These are phyloP conservation scores for Ceriops zippeliana DNA, from an alignment of 345 rosid species.

Conservation along the genomic window DNA sequence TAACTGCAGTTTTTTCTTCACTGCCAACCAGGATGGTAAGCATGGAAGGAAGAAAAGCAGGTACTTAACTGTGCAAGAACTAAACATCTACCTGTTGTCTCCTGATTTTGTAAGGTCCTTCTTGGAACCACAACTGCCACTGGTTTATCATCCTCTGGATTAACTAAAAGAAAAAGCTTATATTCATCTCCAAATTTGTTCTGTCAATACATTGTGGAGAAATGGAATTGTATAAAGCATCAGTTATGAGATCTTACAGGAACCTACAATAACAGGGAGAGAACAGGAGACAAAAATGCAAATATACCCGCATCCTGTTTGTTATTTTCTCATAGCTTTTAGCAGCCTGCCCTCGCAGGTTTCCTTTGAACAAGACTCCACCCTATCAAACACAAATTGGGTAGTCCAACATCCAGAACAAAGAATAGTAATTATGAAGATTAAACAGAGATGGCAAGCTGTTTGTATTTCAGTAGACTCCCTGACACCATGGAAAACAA, in stretches of 20 bases:
- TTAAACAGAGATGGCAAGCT: constrained; percentile 3
- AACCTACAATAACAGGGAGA: background rate
- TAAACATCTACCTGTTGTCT: constrained; percentile 54
- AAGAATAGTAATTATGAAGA: background rate
- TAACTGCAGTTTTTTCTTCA: background rate
- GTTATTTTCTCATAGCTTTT: constrained; percentile 77
- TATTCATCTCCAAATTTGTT: constrained; percentile 75
- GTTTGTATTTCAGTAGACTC: background rate
- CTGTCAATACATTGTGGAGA: constrained; percentile 38
- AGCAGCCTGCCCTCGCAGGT: constrained; percentile 78
- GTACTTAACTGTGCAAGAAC: background rate
- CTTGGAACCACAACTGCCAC: constrained; percentile 92
- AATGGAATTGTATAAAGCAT: constrained; percentile 6
- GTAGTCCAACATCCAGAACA: background rate
- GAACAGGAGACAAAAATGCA: constrained; percentile 11
- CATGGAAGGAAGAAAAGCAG: constrained; percentile 1
- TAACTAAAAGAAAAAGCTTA: constrained; percentile 77
- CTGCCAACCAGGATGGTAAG: constrained; percentile 1
- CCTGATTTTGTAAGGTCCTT: constrained; percentile 64
- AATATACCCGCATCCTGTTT: constrained; percentile 60
- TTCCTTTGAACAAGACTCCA: constrained; percentile 91
- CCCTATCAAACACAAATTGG: constrained; percentile 45
- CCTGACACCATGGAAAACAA: background rate
- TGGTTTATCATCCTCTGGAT: constrained; percentile 96
- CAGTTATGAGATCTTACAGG: constrained; percentile 5